These are phyloP conservation scores for Scalesia atractyloides DNA, from an alignment of 129 eudicot species.

Conservation along the genomic window DNA sequence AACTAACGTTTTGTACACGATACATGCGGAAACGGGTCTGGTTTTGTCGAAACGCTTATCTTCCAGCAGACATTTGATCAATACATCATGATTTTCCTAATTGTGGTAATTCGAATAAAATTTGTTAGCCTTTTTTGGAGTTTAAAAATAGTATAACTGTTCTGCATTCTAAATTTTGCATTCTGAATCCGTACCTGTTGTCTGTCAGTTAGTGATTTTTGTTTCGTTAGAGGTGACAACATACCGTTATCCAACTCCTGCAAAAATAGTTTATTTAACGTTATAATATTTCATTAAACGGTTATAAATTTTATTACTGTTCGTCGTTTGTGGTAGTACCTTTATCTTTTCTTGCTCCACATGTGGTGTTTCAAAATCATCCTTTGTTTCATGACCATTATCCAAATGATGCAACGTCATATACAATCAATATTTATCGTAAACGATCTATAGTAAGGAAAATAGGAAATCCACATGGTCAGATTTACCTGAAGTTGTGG, in stretches of 20 bases:
- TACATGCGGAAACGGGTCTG: constrained; percentile 91
- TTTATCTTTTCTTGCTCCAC: constrained; percentile 24
- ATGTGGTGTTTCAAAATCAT: constrained; percentile 40
- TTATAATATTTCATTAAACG: constrained; percentile 12
- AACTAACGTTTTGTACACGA: constrained; percentile 81
- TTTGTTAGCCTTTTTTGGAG: not conserved
- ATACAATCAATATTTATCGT: constrained; percentile 13
- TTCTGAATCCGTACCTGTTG: constrained; percentile 70
- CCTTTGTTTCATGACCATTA: constrained; percentile 48
- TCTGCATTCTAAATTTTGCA: constrained; percentile 17
- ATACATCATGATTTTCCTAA: constrained; percentile 86
- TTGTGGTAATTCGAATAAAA: constrained; percentile 8
- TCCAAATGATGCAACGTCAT: constrained; percentile 44
- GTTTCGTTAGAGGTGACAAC: constrained; percentile 61
- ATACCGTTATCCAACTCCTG: constrained; percentile 49
- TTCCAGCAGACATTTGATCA: constrained; percentile 85
- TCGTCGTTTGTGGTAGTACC: constrained; percentile 16
- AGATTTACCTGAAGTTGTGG: constrained; percentile 48
- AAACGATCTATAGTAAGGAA: not conserved
- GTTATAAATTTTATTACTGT: constrained; percentile 3
- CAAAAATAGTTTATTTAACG: constrained; percentile 27
- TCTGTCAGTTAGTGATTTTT: constrained; percentile 90
- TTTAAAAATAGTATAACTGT: not conserved
- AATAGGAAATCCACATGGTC: constrained; percentile 13
- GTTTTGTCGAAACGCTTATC: constrained; percentile 81